Base-by-base conservation (phyloP, 768 basidiomycete genomes). In the Trametes maxima region DNA sequence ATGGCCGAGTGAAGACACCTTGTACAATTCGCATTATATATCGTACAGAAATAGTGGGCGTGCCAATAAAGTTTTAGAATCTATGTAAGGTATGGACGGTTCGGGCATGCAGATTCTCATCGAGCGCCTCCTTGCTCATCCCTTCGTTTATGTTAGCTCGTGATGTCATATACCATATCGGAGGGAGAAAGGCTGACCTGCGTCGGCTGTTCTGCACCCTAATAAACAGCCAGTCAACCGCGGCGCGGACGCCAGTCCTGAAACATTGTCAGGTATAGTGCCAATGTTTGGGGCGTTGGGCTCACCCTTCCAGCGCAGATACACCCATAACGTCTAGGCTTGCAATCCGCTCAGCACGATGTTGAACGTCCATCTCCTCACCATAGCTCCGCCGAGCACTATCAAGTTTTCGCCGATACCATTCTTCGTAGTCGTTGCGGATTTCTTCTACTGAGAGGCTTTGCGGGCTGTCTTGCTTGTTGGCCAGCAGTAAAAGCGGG, bases 151-250 rank as follows among this genome's bases (percentile, higher is more conserved):
- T 12, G n/a, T 40, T 12, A 21, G 22, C 22, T 28, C 33, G 3
- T 8, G 39, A 40, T 3, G 39, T 11, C 12, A 16, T 22, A 17
- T 7, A 10, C 2, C 11, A 35, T 35, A 21, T 8, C n/a, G 16
- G 24, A 57, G 1, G 16, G 25, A 1, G 16, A 25, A 39, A 14
- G 17, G 14, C 70, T 57, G 49, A 87, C 89, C 85, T 84, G 64
- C 76, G 74, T 48, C 90, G 78, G 65, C 92, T 93, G 66, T 94
- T 95, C 75, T 96, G 94, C 5, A 97, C 95, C 0, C 95, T 83
- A 56, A 95, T 85, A 71, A 96, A 96, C 25, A 98, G 70, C 95
- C 95, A 98, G 69, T 97, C 91, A 2, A 97, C 91, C 0, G 92
- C 94, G 5, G 65, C 69, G 16, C 69, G 65, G 5, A 70, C 69